These are phyloP conservation scores for Vigna trinervia DNA, from an alignment of 306 rosid genomes.

Conservation along the genomic window DNA sequence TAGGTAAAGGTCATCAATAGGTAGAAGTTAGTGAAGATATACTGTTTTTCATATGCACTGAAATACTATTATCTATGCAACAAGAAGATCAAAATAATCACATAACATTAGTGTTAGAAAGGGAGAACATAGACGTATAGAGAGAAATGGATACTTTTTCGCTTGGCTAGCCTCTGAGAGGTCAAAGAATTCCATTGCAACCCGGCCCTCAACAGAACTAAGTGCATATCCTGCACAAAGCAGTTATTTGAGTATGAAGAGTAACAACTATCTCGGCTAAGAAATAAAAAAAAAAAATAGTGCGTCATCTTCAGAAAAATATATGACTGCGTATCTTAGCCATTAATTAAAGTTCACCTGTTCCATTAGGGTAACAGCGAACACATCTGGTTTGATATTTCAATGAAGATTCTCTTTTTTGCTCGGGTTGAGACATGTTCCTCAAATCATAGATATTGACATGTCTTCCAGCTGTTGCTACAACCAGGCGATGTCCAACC, in stretches of 20 bases:
- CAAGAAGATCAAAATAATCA: conserved; percentile 19
- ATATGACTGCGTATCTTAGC: background rate
- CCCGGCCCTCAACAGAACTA: conserved; percentile 98
- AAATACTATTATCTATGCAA: background rate
- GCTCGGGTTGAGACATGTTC: conserved; percentile 98
- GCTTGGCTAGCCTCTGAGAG: conserved; percentile 95
- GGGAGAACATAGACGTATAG: background rate
- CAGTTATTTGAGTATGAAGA: background rate
- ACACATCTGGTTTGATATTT: conserved; percentile 98
- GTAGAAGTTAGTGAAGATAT: background rate
- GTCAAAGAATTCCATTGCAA: conserved; percentile 98
- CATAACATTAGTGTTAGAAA: conserved; percentile 13
- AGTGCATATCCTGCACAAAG: conserved; percentile 89
- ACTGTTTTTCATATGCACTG: background rate
- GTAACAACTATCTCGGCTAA: conserved; percentile 13
- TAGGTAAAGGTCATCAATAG: background rate
- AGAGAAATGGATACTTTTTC: conserved; percentile 63
- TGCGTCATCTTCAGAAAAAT: background rate
- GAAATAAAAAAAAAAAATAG: conserved; percentile 27
- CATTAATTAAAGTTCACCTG: conserved; percentile 60
- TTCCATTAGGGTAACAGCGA: conserved; percentile 97
- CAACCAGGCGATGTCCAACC: conserved; percentile 92
- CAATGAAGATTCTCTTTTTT: conserved; percentile 93
- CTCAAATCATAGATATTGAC: conserved; percentile 95
- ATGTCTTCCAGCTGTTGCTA: conserved; percentile 98